Conservation (phyloP, 148 eudicot genomes). For the Rhododendron ovatum region DNA sequence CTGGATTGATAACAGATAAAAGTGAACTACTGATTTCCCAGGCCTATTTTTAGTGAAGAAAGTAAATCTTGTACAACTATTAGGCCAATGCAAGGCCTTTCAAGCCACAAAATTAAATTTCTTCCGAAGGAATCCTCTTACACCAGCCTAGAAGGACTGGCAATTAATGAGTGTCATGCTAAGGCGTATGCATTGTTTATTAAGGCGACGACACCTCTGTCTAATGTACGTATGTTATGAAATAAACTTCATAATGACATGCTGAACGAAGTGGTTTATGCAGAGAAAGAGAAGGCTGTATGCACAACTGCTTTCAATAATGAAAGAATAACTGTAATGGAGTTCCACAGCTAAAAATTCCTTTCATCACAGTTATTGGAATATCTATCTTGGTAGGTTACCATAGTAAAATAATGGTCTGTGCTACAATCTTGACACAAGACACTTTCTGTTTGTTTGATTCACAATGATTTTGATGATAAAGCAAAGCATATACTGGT, state of each 20-base stretch:
- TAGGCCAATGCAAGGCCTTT: background rate
- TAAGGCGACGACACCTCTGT: background rate
- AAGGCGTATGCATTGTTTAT: background rate
- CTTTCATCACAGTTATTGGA: background rate
- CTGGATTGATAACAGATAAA: background rate
- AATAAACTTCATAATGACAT: background rate
- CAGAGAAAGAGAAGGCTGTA: background rate
- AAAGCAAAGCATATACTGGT: background rate
- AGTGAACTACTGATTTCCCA: background rate
- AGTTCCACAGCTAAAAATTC: background rate
- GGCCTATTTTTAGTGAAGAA: background rate
- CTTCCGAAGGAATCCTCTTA: background rate
- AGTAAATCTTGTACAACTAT: background rate
- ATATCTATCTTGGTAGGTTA: background rate
- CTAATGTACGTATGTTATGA: background rate
- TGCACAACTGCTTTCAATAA: too few species aligned
- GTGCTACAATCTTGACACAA: background rate
- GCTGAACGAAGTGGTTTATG: background rate
- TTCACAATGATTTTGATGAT: background rate
- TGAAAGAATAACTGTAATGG: background rate
- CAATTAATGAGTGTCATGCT: background rate
- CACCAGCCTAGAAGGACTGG: background rate
- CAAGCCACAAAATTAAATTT: background rate
- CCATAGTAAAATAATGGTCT: background rate
- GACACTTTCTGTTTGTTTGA: background rate